Evolutionary conservation across 495 filamentous ascomycete species (phyloP), one percentile per base, ranked within the genome.

Genomic region (Aspergillus conjunctus): DNA sequence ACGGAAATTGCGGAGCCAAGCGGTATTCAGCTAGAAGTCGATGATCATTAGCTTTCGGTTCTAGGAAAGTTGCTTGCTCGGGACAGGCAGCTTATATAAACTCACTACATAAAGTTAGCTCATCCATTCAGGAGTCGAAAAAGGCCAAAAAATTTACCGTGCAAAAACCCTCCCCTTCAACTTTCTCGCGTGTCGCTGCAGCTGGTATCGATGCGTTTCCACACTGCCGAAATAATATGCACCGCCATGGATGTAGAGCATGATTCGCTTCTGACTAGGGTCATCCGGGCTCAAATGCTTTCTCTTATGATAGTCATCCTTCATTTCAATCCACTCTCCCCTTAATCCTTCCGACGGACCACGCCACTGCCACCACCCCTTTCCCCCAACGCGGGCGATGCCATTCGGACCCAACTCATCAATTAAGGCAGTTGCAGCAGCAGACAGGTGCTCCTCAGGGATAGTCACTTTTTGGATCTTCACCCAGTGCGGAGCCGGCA

Each of bases 241-340:
- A 2, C 88, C 87, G 4, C 93, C 93, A 68, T 97, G 93, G 9
- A 97, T 82, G 73, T 98, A 98, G 22, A 98, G 77, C 88, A 98
- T 96, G 22, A 94, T 87, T 30, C 91, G 84, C 63, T 88, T 90
- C 31, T 82, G 73, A 51, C 83, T 81, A 4, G 62, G 55, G 50
- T 65, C 54, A 18, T 51, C 45, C 4, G 51, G 50, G 33, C 49
- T 54, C 1, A 72, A 72, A 67, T 80, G 81, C 72, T 88, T 89
- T 55, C 88, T 82, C 66, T 87, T 83, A 50, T 88, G 74, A 65
- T 92, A 89, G 65, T 97, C 90, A 55, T 83, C 81, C 57, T 85
- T 85, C 93, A 97, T 97, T 79, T 97, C 94, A 62, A 98, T 88
- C 93, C 91, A 97, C 70, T 98, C 94, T 2, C 89, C 92, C 68